phyloP scores from a whole-genome alignment of 768 basidiomycete species.

The Amanita rimosa region DNA sequence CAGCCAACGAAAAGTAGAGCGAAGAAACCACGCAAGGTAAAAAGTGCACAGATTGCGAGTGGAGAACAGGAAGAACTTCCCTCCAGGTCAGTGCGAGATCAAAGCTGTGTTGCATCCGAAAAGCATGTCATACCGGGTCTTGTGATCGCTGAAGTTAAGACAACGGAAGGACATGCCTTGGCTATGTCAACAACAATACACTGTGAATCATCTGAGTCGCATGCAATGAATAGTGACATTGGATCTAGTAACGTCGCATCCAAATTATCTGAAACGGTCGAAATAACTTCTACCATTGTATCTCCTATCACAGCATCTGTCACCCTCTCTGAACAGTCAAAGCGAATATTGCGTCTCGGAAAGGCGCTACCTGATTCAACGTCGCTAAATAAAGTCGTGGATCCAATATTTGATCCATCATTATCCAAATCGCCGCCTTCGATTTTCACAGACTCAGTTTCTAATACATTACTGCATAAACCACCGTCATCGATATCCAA shows the following conservation, averaged over 20 bases:
- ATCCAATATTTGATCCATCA: background rate
- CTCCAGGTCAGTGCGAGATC: background rate
- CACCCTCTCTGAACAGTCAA: background rate
- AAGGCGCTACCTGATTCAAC: constrained; percentile 32
- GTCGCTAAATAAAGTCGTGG: background rate
- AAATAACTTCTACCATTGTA: background rate
- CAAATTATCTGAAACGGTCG: background rate
- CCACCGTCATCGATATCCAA: background rate
- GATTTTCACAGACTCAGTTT: background rate
- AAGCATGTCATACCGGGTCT: background rate
- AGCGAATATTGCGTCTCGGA: constrained; percentile 11
- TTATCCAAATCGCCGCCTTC: background rate
- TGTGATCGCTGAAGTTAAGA: background rate
- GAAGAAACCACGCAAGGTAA: constrained; percentile 51
- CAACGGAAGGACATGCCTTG: background rate
- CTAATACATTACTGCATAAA: background rate
- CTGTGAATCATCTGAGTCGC: background rate
- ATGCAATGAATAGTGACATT: background rate
- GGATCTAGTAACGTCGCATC: background rate
- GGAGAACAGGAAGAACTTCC: background rate
- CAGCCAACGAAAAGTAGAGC: constrained; percentile 72
- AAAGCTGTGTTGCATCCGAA: background rate
- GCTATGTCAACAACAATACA: background rate
- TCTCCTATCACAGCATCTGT: background rate
- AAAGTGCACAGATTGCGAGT: constrained; percentile 8